Percentiles rank a stretch among this genome's conserved stretches.
Evolutionary conservation across 139 green algal genomes (phyloP).

Genomic region (Trebouxia sp.): DNA sequence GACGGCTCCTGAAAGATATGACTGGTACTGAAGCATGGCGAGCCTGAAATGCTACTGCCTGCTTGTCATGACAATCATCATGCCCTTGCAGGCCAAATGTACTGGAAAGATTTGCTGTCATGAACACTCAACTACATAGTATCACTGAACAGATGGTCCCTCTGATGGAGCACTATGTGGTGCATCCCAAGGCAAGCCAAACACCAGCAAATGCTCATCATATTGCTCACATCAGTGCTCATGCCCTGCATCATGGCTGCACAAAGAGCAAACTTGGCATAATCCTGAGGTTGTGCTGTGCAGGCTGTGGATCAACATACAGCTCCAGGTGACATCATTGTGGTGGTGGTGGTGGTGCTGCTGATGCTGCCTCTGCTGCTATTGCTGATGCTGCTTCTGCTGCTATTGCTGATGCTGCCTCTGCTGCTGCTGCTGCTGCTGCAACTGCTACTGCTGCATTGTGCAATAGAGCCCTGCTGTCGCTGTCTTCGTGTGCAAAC

Average conservation of each 20-base stretch:
- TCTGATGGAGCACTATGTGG: slow-evolving; percentile 7
- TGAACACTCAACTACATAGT: slow-evolving; percentile 15
- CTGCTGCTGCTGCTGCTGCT: too few species aligned
- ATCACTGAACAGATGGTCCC: slow-evolving; percentile 19
- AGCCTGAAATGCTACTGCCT: too few species aligned
- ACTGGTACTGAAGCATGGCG: neutral
- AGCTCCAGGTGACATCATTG: neutral
- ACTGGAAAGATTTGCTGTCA: slow-evolving; percentile 17
- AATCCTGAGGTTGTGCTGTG: neutral
- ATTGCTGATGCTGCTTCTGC: neutral
- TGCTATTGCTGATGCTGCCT: neutral
- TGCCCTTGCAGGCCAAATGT: neutral
- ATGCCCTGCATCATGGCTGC: too few species aligned
- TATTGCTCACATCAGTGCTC: too few species aligned
- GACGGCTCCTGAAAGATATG: neutral
- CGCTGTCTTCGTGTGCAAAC: too few species aligned
- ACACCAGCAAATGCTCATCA: neutral
- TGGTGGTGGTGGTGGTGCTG: neutral
- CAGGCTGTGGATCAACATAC: slow-evolving; percentile 21
- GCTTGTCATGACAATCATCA: too few species aligned
- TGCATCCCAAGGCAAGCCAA: neutral
- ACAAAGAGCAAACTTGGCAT: too few species aligned
- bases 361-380: too few species aligned
- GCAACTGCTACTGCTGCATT: too few species aligned
- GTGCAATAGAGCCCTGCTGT: too few species aligned